A percentile compares a stretch with the other conserved stretches of the same genome.
phyloP scores from a whole-genome alignment of 2,329 filamentous ascomycete species.

The Ascocoryne sarcoides region DNA sequence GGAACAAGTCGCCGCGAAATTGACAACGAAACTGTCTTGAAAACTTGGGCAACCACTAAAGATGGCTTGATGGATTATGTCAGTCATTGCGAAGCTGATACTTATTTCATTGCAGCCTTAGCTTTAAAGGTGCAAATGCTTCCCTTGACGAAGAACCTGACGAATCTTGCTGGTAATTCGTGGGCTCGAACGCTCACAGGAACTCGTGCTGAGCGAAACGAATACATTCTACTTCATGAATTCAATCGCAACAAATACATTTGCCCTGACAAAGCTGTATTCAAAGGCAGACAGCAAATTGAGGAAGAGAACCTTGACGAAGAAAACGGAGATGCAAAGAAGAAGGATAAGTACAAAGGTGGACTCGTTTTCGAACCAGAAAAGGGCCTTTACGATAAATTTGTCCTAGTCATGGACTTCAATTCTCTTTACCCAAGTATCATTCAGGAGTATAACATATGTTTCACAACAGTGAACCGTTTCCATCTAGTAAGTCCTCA shows the following conservation, averaged over 20 bases:
- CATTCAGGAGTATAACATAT: slow-evolving; percentile 99
- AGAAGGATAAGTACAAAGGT: slow-evolving; percentile 99
- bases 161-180: slow-evolving; percentile 93
- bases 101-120: slow-evolving; percentile 88
- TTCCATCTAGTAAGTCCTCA: slow-evolving; percentile 52
- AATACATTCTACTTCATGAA: slow-evolving; percentile 97
- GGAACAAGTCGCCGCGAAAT: slow-evolving; percentile 62
- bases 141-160: slow-evolving; percentile 87
- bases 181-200: slow-evolving; percentile 95
- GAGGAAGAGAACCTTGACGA: slow-evolving; percentile 66
- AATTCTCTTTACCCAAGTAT: slow-evolving; percentile 99
- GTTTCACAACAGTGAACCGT: slow-evolving; percentile 93
- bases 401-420: slow-evolving; percentile 99
- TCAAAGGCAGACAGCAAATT: slow-evolving; percentile 62
- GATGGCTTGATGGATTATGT: slow-evolving; percentile 89
- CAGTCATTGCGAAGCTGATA: slow-evolving; percentile 89
- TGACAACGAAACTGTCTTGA: slow-evolving; percentile 79
- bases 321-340: slow-evolving; percentile 70
- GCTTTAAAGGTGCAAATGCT: slow-evolving; percentile 85
- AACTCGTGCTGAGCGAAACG: slow-evolving; percentile 93
- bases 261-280: slow-evolving; percentile 86
- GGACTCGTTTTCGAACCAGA: slow-evolving; percentile 97
- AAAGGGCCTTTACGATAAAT: slow-evolving; percentile 96
- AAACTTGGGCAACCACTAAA: slow-evolving; percentile 75
- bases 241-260: slow-evolving; percentile 97